Percentiles rank a stretch among this genome's conserved stretches.
phyloP scores from a whole-genome alignment of 1,139 yeast species.

The Suhomyces wounanorum region DNA sequence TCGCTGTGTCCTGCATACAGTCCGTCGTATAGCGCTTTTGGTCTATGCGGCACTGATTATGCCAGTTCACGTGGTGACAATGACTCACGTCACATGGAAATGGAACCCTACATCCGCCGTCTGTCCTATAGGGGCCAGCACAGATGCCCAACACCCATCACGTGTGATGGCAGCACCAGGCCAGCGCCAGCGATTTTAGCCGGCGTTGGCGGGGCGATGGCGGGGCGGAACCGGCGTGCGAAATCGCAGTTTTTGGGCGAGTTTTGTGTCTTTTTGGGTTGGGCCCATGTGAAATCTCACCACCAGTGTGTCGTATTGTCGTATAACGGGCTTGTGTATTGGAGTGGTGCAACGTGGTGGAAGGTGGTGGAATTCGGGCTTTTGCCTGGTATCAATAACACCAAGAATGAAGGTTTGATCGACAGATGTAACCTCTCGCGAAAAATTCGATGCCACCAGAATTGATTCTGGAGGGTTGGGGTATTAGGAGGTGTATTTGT shows the following conservation, averaged over 20 bases:
- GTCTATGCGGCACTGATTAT: constrained; percentile 8
- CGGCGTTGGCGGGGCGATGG: neutral
- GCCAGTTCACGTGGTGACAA: constrained; percentile 8
- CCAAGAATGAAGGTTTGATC: too few relatives aligned
- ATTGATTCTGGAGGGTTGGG: too few relatives aligned
- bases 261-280: neutral
- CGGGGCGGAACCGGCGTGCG: neutral
- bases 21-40: constrained; percentile 6
- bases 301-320: neutral
- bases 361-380: neutral
- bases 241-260: neutral
- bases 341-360: neutral
- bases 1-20: neutral
- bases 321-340: neutral
- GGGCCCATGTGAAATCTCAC: constrained; percentile 5
- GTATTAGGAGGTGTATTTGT: too few relatives aligned
- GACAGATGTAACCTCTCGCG: too few relatives aligned
- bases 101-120: neutral
- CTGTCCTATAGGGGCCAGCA: neutral
- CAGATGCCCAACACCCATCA: neutral
- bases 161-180: neutral
- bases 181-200: neutral
- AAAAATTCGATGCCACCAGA: too few relatives aligned
- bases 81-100: constrained; percentile 1
- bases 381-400: neutral